Evolutionary conservation across 306 rosid genomes (phyloP).

Genomic region (Cicer chorassanicum): DNA sequence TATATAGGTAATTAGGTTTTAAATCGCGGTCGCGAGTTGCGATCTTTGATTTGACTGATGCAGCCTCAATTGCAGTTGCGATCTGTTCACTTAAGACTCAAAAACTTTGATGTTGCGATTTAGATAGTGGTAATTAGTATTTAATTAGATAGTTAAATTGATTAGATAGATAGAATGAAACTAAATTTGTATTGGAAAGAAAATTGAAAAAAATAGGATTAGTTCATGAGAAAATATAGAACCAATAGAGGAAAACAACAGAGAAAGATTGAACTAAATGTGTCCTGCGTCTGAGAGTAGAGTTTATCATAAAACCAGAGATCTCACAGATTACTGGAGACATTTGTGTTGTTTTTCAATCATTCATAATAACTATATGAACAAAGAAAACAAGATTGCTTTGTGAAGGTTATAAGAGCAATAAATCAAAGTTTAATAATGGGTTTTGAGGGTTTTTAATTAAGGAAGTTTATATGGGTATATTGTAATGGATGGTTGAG

Average conservation of each 20-base stretch:
- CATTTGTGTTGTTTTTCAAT: slow-evolving; percentile 52
- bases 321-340: slow-evolving; percentile 73
- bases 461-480: neutral
- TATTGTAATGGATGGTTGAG: neutral
- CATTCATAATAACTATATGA: slow-evolving; percentile 49
- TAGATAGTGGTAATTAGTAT: neutral
- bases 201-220: neutral
- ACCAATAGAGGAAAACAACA: slow-evolving; percentile 95
- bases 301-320: slow-evolving; percentile 57
- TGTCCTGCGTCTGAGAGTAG: slow-evolving; percentile 71
- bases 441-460: neutral
- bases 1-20: neutral
- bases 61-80: neutral
- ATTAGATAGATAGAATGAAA: neutral
- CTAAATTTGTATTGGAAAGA: neutral
- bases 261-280: slow-evolving; percentile 92
- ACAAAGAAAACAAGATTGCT: neutral
- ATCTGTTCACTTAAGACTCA: no score
- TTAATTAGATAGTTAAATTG: slow-evolving; percentile 5
- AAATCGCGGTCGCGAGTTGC: neutral
- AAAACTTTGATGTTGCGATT: neutral
- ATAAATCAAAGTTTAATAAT: neutral
- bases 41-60: neutral
- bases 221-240: slow-evolving; percentile 73
- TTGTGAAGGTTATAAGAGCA: neutral